phyloP scores from a whole-genome alignment of 129 eudicot genomes.

The Calendula officinalis region DNA sequence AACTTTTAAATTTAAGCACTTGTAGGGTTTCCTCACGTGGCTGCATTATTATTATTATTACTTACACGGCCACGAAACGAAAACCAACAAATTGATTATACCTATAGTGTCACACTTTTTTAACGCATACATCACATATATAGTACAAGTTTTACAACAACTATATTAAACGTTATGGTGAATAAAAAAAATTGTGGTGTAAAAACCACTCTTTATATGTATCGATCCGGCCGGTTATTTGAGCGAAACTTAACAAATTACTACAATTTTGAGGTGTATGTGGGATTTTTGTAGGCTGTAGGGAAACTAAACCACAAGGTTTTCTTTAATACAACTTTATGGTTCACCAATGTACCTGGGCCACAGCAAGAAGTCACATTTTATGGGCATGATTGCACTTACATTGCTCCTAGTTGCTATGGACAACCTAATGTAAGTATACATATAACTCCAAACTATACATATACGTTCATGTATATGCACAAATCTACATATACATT shows the following conservation, averaged over 20 bases:
- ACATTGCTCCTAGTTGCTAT: slow-evolving; percentile 46
- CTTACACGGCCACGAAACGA: too few species aligned
- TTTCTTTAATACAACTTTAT: slow-evolving; percentile 40
- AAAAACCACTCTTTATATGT: too few species aligned
- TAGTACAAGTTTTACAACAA: not conserved
- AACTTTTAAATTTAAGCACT: not conserved
- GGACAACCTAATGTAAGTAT: slow-evolving; percentile 52
- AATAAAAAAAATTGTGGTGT: too few species aligned
- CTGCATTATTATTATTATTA: not conserved
- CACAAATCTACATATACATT: not conserved
- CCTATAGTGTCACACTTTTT: too few species aligned
- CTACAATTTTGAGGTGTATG: too few species aligned
- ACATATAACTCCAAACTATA: not conserved
- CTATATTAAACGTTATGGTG: not conserved
- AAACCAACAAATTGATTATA: not conserved
- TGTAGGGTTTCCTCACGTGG: not conserved
- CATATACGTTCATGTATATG: not conserved
- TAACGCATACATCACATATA: too few species aligned
- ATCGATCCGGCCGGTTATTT: too few species aligned
- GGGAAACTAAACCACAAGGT: slow-evolving; percentile 45
- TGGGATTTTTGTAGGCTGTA: slow-evolving; percentile 37
- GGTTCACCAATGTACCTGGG: slow-evolving; percentile 51
- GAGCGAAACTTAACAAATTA: too few species aligned
- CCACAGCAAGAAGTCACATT: slow-evolving; percentile 45
- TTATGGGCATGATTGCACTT: slow-evolving; percentile 42